phyloP scores from a whole-genome alignment of 352 stramenopile genomes.

The Globisporangium carolinianum region DNA sequence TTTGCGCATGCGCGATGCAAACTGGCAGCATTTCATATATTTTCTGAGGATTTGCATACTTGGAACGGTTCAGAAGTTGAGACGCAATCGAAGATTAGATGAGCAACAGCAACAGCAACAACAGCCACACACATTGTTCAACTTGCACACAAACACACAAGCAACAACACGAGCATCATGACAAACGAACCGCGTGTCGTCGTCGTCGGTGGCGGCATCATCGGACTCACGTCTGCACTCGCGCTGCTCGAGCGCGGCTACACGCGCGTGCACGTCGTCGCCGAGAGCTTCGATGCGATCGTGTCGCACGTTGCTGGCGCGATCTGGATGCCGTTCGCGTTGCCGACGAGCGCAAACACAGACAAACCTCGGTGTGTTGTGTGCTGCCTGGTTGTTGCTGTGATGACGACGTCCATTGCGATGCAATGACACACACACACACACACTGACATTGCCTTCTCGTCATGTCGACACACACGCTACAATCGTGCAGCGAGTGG shows the following conservation, averaged over 20 bases:
- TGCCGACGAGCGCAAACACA: constrained; percentile 27
- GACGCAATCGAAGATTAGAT: neutral
- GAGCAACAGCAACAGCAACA: neutral
- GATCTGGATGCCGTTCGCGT: constrained; percentile 67
- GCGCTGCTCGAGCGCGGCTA: constrained; percentile 53
- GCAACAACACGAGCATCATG: neutral
- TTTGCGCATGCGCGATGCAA: too few relatives aligned
- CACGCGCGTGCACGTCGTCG: constrained; percentile 35
- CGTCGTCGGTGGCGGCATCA: constrained; percentile 61
- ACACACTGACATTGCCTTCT: neutral
- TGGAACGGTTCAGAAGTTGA: too few relatives aligned
- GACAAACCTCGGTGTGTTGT: constrained; percentile 27
- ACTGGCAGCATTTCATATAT: too few relatives aligned
- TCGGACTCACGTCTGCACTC: constrained; percentile 58
- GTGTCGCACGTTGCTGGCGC: constrained; percentile 65
- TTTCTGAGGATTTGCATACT: too few relatives aligned
- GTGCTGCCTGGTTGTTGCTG: neutral
- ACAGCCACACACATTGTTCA: too few relatives aligned
- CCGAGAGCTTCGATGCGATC: constrained; percentile 41
- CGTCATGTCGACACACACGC: neutral
- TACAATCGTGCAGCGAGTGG: constrained; percentile 30
- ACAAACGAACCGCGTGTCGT: constrained; percentile 19
- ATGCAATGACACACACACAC: neutral
- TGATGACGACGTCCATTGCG: neutral
- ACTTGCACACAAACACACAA: neutral